Base-by-base conservation (phyloP, 352 stramenopile genomes). In the Globisporangium acanthophoron region DNA sequence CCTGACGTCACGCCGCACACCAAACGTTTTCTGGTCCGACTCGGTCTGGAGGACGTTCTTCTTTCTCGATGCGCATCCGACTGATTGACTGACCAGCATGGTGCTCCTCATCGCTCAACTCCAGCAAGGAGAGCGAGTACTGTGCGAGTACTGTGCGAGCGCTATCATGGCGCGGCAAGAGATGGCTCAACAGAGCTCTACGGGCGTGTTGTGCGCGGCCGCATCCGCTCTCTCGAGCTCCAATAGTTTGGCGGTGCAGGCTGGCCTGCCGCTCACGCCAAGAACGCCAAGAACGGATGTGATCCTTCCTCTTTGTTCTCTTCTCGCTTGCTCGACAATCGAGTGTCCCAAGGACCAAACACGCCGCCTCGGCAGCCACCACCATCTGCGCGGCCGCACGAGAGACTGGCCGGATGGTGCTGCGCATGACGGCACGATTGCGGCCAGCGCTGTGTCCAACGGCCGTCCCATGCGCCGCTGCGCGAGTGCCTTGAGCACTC, bases 271-370 rank as follows among this genome's bases (percentile, higher is more conserved):
- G 31, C 31, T 37, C 31, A 37, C 5, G 31, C 21, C 21, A 43
- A 43, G 37, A 11, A 43, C 40, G 18, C 15, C 40, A n/a, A 16
- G 40, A 45, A 45, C 41, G 15, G 16, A 21, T 48, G 43, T 48
- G 43, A 18, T 48, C 43, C 43, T 48, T 48, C n/a, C 43, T 47
- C 41, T 7, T 47, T 16, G 35, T 8, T 40, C 35, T 40, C 5
- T 49, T 49, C 43, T 49, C 43, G 43, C 41, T 47, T 47, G 16
- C 18, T 47, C n/a, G 41, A 24, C 41, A 9, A 48, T 48, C 18
- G 20, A 48, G 20, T 27, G 37, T 18, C 37, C 37, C 37, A 41
- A 41, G 2, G 2, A 24, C 20, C 18, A 47, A 15, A 12, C 16
- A n/a, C 20, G 6, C 15, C 20, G n/a, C 13, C 18, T 15, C 20